These are phyloP conservation scores for Sporothrix phasma DNA, from an alignment of 2,329 filamentous ascomycete genomes.

Conservation along the genomic window DNA sequence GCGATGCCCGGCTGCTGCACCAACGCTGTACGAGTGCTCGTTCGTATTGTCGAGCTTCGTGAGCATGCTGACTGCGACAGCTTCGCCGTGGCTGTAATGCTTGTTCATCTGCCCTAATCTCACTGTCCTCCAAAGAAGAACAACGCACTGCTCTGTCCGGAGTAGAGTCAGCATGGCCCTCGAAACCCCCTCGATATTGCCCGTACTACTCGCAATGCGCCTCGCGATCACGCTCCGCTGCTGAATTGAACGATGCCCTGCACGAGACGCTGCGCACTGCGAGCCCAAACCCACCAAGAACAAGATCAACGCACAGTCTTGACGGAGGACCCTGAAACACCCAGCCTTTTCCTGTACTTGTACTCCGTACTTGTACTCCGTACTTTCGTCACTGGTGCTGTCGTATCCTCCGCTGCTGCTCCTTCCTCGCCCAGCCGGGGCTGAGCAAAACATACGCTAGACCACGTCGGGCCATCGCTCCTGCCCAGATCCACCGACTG, in stretches of 20 bases:
- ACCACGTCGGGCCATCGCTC: slow-evolving; percentile 11
- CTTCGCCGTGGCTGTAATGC: neutral
- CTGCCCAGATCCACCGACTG: slow-evolving; percentile 7
- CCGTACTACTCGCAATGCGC: neutral
- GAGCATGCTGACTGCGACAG: neutral
- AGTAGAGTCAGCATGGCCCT: neutral
- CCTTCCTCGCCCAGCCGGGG: slow-evolving; percentile 13
- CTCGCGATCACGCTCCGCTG: neutral
- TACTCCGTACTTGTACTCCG: neutral
- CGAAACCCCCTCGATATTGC: neutral
- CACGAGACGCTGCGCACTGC: neutral
- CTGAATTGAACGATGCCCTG: neutral
- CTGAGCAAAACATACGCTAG: slow-evolving; percentile 15
- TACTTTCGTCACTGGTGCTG: neutral
- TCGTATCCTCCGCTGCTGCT: neutral
- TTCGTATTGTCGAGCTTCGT: neutral
- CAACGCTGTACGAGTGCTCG: neutral
- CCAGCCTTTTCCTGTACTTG: no score
- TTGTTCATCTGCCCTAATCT: neutral
- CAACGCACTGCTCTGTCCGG: no score
- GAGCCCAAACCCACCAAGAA: neutral
- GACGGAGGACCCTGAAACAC: neutral
- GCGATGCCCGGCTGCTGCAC: slow-evolving; percentile 8
- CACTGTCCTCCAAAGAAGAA: neutral
- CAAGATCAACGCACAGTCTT: neutral